A percentile compares a stretch with the other conserved stretches of the same genome.
These are phyloP conservation scores for Acacia melanoxylon DNA, from an alignment of 306 rosid species.

Conservation along the genomic window DNA sequence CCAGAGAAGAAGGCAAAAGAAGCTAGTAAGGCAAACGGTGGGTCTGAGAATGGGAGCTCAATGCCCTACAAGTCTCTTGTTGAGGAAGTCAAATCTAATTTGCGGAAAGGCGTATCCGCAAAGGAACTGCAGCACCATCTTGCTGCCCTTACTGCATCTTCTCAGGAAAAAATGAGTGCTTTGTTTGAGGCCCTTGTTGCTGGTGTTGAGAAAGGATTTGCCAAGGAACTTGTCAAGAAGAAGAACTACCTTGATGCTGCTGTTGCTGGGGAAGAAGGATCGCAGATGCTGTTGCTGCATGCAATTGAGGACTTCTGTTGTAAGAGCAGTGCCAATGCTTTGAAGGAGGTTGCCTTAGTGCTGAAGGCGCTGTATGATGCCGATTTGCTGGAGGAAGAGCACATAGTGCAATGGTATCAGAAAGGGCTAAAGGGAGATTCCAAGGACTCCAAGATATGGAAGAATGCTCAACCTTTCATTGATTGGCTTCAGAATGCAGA, in stretches of 20 bases:
- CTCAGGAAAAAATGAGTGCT: slow-evolving; percentile 56
- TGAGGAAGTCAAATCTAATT: slow-evolving; percentile 46
- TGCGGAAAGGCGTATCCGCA: slow-evolving; percentile 43
- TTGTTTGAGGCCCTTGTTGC: slow-evolving; percentile 47
- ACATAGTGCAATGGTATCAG: slow-evolving; percentile 53
- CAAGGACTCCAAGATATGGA: slow-evolving; percentile 56
- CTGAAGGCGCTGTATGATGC: slow-evolving; percentile 60
- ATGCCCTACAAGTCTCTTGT: slow-evolving; percentile 26
- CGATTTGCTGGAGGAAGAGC: slow-evolving; percentile 62
- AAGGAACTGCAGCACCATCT: slow-evolving; percentile 38
- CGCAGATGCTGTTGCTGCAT: slow-evolving; percentile 41
- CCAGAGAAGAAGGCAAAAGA: slow-evolving; percentile 40
- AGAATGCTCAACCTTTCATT: slow-evolving; percentile 55
- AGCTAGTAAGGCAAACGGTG: slow-evolving; percentile 14
- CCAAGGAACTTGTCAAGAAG: slow-evolving; percentile 45
- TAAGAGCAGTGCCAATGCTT: slow-evolving; percentile 36
- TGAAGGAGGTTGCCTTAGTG: slow-evolving; percentile 59
- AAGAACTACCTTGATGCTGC: slow-evolving; percentile 49
- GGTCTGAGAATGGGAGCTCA: slow-evolving; percentile 35
- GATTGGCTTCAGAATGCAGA: slow-evolving; percentile 72
- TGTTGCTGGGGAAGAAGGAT: slow-evolving; percentile 44
- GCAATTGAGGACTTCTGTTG: slow-evolving; percentile 51
- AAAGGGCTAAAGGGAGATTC: slow-evolving; percentile 46
- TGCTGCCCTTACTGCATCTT: slow-evolving; percentile 31
- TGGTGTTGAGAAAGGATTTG: slow-evolving; percentile 55